Evolutionary conservation across 352 stramenopile species (phyloP).

Genomic region (Globisporangium carolinianum): DNA sequence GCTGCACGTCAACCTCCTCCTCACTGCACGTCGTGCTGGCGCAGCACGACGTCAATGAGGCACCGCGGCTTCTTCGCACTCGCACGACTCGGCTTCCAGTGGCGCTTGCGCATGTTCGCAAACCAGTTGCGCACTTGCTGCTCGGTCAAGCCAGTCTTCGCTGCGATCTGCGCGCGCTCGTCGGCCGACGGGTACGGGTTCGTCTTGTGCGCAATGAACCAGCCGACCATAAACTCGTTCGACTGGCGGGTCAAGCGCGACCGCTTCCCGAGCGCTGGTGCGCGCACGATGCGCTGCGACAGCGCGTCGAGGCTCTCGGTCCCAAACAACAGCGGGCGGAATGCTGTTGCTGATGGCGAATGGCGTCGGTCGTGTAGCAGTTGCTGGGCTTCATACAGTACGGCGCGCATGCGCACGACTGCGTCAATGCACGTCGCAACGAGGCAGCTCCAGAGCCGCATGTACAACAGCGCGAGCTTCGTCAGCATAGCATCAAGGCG

Average conservation of each 20-base stretch:
- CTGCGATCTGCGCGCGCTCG: conserved; percentile 63
- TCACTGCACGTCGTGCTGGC: conserved; percentile 30
- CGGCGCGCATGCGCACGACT: conserved; percentile 27
- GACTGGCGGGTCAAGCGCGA: conserved; percentile 57
- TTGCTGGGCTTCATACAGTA: conserved; percentile 14
- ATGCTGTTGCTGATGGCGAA: conserved; percentile 6
- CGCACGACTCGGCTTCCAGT: conserved; percentile 76
- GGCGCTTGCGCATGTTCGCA: conserved; percentile 85
- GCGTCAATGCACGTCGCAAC: conserved; percentile 30
- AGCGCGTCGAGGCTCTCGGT: conserved; percentile 29
- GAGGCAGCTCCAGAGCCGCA: conserved; percentile 48
- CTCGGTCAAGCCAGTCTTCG: conserved; percentile 59
- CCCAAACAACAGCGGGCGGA: conserved; percentile 26
- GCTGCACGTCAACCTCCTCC: no score
- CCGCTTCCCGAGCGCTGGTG: conserved; percentile 25
- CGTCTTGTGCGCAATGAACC: conserved; percentile 81
- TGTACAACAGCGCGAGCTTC: conserved; percentile 51
- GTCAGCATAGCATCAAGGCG: conserved; percentile 18
- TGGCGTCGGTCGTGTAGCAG: conserved; percentile 19
- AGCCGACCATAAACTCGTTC: conserved; percentile 83
- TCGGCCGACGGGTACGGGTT: conserved; percentile 71
- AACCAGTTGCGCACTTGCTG: conserved; percentile 88
- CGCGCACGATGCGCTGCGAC: conserved; percentile 27
- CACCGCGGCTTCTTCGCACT: conserved; percentile 73
- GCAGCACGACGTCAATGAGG: conserved; percentile 69